A percentile compares a stretch with the other conserved stretches of the same genome.
These are phyloP conservation scores for Stipa capillata DNA, from an alignment of 176 grass and related monocot genomes.

Conservation along the genomic window DNA sequence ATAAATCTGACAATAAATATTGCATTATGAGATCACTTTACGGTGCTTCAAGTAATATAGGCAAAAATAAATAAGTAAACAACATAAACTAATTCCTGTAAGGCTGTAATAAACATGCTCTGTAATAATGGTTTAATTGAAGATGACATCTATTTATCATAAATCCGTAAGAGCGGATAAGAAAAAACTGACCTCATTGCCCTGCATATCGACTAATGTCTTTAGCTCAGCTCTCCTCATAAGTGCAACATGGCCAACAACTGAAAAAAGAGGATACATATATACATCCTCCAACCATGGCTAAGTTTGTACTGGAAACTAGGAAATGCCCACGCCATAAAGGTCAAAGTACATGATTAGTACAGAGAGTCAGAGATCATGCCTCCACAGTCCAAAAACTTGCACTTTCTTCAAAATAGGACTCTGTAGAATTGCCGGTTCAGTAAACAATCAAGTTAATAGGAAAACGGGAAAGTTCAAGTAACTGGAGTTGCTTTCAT, in stretches of 20 bases:
- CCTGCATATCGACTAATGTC: constrained; percentile 96
- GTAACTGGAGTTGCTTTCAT: not conserved
- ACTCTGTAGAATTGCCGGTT: not conserved
- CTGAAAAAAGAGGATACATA: constrained; percentile 45
- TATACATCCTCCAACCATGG: too few species aligned
- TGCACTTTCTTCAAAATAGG: not conserved
- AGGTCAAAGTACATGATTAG: not conserved
- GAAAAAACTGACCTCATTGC: constrained; percentile 64
- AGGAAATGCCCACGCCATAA: not conserved
- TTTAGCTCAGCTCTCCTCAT: constrained; percentile 97
- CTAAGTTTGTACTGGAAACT: not conserved
- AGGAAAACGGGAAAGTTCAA: not conserved
- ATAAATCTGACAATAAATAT: not conserved
- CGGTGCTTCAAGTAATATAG: too few species aligned
- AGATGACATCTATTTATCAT: not conserved
- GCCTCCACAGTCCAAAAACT: not conserved
- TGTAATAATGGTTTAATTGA: not conserved
- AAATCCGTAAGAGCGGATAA: not conserved
- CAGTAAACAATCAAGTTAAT: not conserved
- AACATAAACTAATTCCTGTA: not conserved
- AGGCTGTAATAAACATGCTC: too few species aligned
- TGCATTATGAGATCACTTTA: not conserved
- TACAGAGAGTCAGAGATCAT: not conserved
- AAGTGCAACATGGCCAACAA: constrained; percentile 81
- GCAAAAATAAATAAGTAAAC: not conserved